Percentiles rank a stretch among this genome's conserved stretches.
These are phyloP conservation scores for Metschnikowia orientalis DNA, from an alignment of 805 yeast species.

Conservation along the genomic window DNA sequence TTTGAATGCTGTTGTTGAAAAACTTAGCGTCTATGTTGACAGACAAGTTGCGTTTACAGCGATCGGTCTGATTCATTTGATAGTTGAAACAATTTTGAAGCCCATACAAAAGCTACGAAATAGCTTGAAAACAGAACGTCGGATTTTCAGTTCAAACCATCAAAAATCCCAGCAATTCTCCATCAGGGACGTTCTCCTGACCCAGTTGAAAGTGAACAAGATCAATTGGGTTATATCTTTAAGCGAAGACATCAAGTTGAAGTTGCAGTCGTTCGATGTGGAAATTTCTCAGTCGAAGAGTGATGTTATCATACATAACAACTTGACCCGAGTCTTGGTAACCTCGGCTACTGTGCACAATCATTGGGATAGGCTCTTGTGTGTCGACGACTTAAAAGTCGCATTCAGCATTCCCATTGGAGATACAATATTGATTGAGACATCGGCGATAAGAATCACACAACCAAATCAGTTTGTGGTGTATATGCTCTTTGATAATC, in stretches of 20 bases:
- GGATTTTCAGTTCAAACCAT: conserved; percentile 6
- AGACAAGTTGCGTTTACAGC: conserved; percentile 29
- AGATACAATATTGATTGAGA: conserved; percentile 14
- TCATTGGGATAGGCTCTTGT: conserved; percentile 15
- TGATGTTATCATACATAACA: conserved; percentile 1
- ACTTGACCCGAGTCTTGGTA: conserved; percentile 12
- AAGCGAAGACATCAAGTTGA: conserved; percentile 17
- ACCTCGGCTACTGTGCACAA: conserved; percentile 8
- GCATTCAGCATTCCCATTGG: conserved; percentile 5
- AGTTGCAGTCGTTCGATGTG: conserved; percentile 12
- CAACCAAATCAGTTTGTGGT: conserved; percentile 39
- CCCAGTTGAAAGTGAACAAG: conserved; percentile 6
- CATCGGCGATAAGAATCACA: conserved; percentile 24
- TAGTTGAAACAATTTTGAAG: conserved; percentile 26
- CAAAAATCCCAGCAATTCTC: not conserved
- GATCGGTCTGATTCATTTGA: conserved; percentile 30
- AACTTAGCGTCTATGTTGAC: conserved; percentile 23
- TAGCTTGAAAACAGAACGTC: conserved; percentile 23
- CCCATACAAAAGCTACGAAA: conserved; percentile 26
- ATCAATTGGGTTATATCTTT: conserved; percentile 12
- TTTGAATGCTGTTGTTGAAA: conserved; percentile 10
- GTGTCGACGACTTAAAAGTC: conserved; percentile 11
- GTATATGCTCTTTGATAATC: conserved; percentile 35
- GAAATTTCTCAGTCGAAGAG: conserved; percentile 1
- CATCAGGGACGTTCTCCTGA: conserved; percentile 4